Evolutionary conservation across 192 early-diverging fungal genomes (phyloP).

Genomic region (Umbelopsis isabellina): DNA sequence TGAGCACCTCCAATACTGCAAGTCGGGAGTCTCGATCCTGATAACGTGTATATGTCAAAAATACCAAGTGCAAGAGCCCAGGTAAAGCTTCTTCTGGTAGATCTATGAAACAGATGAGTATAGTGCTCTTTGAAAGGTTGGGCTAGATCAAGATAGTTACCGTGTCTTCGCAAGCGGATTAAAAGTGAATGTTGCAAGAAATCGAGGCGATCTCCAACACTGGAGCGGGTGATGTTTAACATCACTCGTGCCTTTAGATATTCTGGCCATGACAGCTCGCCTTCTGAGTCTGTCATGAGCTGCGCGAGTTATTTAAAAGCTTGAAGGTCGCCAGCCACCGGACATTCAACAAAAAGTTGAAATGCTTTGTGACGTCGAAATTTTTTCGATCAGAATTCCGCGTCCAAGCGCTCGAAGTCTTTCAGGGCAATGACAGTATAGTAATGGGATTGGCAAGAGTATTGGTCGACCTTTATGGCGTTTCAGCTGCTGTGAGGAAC

Average conservation of each 20-base stretch:
- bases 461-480: constrained; percentile 1
- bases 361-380: constrained; percentile 18
- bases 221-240: constrained; percentile 52
- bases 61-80: constrained; percentile 53
- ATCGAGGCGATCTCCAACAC: constrained; percentile 51
- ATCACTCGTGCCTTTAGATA: constrained; percentile 53
- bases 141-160: constrained; percentile 34
- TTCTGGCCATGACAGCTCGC: constrained; percentile 60
- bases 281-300: constrained; percentile 23
- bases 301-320: constrained; percentile 7
- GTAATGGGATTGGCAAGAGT: constrained; percentile 1
- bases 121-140: not conserved
- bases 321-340: constrained; percentile 13
- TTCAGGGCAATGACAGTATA: not conserved
- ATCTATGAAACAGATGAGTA: constrained; percentile 32
- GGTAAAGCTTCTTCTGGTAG: constrained; percentile 50
- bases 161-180: constrained; percentile 49
- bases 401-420: not conserved
- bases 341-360: constrained; percentile 15
- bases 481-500: not conserved
- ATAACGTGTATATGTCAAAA: constrained; percentile 68
- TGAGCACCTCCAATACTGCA: constrained; percentile 59
- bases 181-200: constrained; percentile 51
- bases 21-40: constrained; percentile 68
- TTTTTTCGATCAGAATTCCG: not conserved